These are phyloP conservation scores for Eutypella sp. DNA, from an alignment of 2,329 filamentous ascomycete species.

Conservation along the genomic window DNA sequence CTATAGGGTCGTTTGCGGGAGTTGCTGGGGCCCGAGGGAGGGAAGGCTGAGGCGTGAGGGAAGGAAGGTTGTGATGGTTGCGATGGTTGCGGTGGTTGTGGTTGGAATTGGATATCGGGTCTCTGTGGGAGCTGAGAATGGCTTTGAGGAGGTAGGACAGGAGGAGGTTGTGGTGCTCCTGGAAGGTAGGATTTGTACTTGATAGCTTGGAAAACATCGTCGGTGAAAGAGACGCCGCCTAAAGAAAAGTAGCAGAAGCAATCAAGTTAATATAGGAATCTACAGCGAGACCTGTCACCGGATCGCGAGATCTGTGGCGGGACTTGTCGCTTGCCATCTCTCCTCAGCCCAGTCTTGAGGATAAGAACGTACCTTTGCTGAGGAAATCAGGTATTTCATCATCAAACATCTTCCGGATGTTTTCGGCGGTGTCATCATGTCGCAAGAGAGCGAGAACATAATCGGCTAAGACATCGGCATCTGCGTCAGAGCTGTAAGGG, in stretches of 20 bases:
- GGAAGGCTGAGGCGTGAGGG: constrained; percentile 4
- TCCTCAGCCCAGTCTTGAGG: too few relatives aligned
- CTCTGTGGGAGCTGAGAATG: constrained; percentile 11
- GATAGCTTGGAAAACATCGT: constrained; percentile 66
- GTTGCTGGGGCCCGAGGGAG: constrained; percentile 14
- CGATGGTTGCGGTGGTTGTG: too few relatives aligned
- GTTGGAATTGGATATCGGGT: constrained; percentile 7
- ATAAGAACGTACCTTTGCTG: background rate
- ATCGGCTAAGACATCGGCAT: constrained; percentile 76
- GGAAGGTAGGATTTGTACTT: constrained; percentile 57
- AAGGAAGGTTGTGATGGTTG: too few relatives aligned
- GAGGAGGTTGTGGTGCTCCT: constrained; percentile 42
- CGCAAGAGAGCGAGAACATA: constrained; percentile 76
- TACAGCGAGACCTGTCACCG: too few relatives aligned
- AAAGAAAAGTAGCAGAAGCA: background rate
- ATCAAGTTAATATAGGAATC: constrained; percentile 6
- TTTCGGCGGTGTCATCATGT: constrained; percentile 60
- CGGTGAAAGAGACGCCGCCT: constrained; percentile 60
- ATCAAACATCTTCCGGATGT: constrained; percentile 63
- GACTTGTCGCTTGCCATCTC: too few relatives aligned
- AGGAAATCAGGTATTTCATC: constrained; percentile 67
- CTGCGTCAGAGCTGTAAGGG: constrained; percentile 71
- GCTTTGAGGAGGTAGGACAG: constrained; percentile 12
- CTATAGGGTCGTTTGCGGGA: constrained; percentile 52
- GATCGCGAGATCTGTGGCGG: too few relatives aligned